Base-by-base conservation (phyloP, 2,329 filamentous ascomycete genomes). In the Epichloe typhina region DNA sequence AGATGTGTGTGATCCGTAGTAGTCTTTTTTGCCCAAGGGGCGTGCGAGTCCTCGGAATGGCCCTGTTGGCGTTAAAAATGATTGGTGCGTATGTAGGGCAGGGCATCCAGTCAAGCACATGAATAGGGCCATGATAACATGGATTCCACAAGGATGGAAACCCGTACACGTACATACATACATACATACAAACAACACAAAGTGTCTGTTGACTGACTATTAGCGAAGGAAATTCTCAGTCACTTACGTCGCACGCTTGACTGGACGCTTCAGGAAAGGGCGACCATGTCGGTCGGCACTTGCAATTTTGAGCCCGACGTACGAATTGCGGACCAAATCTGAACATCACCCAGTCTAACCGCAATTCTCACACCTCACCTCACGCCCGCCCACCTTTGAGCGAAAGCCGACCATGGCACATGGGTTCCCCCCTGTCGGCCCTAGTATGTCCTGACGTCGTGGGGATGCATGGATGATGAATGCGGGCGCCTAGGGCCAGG, bases 401-500 rank as follows among this genome's bases (percentile, higher is more conserved):
- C 46, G 33, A 51, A 45, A 51, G 40, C 36, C 46, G 40, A 31
- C 36, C 19, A 38, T 40, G 31, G 31, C 8, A 31, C 26, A 31
- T 31, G 37, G 35, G 31, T 9, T 38, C 4, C 7, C 21, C 35
- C 50, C 41, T 31, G 31, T 36, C 38, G 21, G 21, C 38, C 33
- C 41, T 5, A 26, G 41, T 26, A 40, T 11, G 50, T 49, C 19
- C 41, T 52, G 50, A 45, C 39, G 41, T 51, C 46, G 46, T 41
- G 44, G 31, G 38, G 38, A 41, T 50, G 38, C 35, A 48, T 47
- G 46, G 36, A 42, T 23, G 37, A 38, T 51, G 44, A n/a, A 51
- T 51, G 47, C 17, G 39, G 31, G 15, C 13, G 43, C 49, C 17
- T 23, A 23, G 36, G 33, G 4, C 15, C 17, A 21, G 26, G 19